These are phyloP conservation scores for Zalaria obscura DNA, from an alignment of 2,329 filamentous ascomycete species.

Conservation along the genomic window DNA sequence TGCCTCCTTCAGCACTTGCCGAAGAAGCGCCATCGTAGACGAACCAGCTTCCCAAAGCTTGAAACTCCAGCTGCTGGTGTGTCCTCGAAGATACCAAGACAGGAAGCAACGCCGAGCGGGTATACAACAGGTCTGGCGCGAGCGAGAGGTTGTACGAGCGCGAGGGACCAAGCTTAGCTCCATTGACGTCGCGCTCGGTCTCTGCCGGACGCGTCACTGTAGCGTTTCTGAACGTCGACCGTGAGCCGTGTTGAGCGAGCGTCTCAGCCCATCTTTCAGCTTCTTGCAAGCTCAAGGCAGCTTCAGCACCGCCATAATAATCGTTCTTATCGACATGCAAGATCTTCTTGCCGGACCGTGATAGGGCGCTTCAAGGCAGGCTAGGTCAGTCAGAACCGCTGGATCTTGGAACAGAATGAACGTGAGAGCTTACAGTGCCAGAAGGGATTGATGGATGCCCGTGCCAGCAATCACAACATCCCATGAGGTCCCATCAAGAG, in stretches of 20 bases:
- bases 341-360: slow-evolving; percentile 79
- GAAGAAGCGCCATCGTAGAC: slow-evolving; percentile 35
- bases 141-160: slow-evolving; percentile 73
- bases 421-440: slow-evolving; percentile 32
- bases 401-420: slow-evolving; percentile 10
- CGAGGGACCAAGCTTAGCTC: slow-evolving; percentile 38
- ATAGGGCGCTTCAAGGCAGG: slow-evolving; percentile 60
- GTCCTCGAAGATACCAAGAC: slow-evolving; percentile 79
- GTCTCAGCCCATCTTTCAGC: slow-evolving; percentile 57
- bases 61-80: slow-evolving; percentile 81
- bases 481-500: slow-evolving; percentile 35
- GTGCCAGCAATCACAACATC: slow-evolving; percentile 40
- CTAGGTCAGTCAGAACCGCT: slow-evolving; percentile 60
- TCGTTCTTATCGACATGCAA: slow-evolving; percentile 78
- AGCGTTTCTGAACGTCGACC: slow-evolving; percentile 15
- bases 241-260: slow-evolving; percentile 11
- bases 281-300: slow-evolving; percentile 73
- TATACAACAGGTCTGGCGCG: slow-evolving; percentile 75
- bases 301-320: slow-evolving; percentile 78
- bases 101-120: slow-evolving; percentile 62
- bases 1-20: slow-evolving; percentile 1
- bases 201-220: slow-evolving; percentile 17
- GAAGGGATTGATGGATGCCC: slow-evolving; percentile 36
- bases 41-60: slow-evolving; percentile 87
- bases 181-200: slow-evolving; percentile 10